A percentile compares a stretch with the other conserved stretches of the same genome.
phyloP scores from a whole-genome alignment of 805 yeast species.

The Schizosaccharomyces japonicus region DNA sequence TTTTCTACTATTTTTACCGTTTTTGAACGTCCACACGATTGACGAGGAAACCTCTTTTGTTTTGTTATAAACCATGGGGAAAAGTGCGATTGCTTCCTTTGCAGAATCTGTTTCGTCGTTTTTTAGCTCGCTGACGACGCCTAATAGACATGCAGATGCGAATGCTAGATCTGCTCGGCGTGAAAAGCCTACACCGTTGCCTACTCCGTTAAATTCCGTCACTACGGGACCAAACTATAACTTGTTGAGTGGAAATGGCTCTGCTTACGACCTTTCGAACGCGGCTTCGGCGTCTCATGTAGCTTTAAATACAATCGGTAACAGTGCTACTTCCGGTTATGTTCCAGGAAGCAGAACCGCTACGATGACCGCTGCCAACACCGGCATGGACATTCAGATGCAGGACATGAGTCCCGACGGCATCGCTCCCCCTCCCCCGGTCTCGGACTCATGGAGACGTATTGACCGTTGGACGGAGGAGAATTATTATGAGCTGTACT shows the following conservation, averaged over 20 bases:
- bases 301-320: background rate
- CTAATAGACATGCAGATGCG: conserved; percentile 3
- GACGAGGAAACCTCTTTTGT: too few species aligned
- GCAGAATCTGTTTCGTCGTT: conserved; percentile 1
- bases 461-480: conserved; percentile 62
- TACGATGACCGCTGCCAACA: background rate
- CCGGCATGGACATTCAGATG: conserved; percentile 16
- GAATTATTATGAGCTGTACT: conserved; percentile 58
- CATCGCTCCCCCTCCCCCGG: conserved; percentile 30
- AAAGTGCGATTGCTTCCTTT: background rate
- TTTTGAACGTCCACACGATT: too few species aligned
- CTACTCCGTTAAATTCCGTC: background rate
- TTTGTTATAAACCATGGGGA: too few species aligned
- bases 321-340: background rate
- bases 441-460: conserved; percentile 65
- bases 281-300: background rate
- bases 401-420: conserved; percentile 27
- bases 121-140: background rate
- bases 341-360: background rate
- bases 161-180: background rate
- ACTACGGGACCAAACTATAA: too few species aligned
- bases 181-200: background rate
- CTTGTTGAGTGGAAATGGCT: background rate
- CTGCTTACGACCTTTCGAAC: background rate
- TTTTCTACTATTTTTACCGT: too few species aligned